These are phyloP conservation scores for Phytophthora cryptogea DNA, from an alignment of 352 stramenopile genomes.

Conservation along the genomic window DNA sequence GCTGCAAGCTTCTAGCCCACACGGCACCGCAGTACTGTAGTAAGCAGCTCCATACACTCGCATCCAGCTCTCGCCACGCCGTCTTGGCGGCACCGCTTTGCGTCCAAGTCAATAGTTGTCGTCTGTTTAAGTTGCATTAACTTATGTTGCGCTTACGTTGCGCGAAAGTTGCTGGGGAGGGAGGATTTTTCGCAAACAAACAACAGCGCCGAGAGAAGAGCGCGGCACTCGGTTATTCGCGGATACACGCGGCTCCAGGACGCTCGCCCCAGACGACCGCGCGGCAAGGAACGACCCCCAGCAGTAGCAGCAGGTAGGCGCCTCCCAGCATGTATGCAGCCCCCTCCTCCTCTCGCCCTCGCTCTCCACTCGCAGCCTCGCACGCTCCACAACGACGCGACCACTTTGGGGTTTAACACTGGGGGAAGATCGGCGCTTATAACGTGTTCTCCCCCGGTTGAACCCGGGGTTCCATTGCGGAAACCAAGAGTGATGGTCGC, in stretches of 20 bases:
- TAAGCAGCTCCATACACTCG: too few relatives aligned
- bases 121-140: neutral
- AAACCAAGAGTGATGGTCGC: constrained; percentile 30
- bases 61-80: too few relatives aligned
- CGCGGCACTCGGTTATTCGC: constrained; percentile 31
- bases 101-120: too few relatives aligned
- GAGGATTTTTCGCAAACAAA: constrained; percentile 44
- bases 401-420: constrained; percentile 14
- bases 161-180: constrained; percentile 10
- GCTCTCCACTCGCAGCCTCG: neutral
- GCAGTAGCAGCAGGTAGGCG: constrained; percentile 30
- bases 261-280: constrained; percentile 12
- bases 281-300: constrained; percentile 20
- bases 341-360: neutral
- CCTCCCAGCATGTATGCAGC: neutral
- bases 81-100: too few relatives aligned
- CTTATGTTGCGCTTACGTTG: neutral
- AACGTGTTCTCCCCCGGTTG: neutral
- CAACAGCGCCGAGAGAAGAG: constrained; percentile 32
- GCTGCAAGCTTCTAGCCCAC: too few relatives aligned
- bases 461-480: constrained; percentile 9
- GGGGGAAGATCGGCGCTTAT: neutral
- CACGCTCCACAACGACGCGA: neutral
- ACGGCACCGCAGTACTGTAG: too few relatives aligned
- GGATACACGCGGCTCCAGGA: constrained; percentile 29